phyloP scores from a whole-genome alignment of 2,329 filamentous ascomycete species.

The Aspergillus sp. region DNA sequence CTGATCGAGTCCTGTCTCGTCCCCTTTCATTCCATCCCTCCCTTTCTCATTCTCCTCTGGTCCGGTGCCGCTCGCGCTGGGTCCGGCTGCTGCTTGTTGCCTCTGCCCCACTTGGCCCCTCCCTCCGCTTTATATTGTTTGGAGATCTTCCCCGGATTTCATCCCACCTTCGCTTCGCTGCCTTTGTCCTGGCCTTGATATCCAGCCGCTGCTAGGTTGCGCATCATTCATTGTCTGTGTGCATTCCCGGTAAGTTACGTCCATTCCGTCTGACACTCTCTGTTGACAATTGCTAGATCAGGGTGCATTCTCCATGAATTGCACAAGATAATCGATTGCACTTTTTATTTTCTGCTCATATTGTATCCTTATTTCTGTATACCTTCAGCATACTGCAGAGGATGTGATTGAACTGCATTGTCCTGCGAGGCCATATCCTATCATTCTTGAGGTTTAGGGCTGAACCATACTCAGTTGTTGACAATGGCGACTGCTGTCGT shows the following conservation, averaged over 20 bases:
- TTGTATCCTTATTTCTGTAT: neutral
- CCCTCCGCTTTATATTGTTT: constrained; percentile 1
- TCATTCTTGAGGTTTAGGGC: neutral
- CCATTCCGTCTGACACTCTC: neutral
- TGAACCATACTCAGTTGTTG: neutral
- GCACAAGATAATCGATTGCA: too few species aligned
- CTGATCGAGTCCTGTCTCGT: constrained; percentile 4
- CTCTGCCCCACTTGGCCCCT: constrained; percentile 2
- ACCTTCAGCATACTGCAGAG: neutral
- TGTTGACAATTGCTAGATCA: neutral
- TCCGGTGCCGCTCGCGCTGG: too few species aligned
- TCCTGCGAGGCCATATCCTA: neutral
- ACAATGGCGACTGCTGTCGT: constrained; percentile 40
- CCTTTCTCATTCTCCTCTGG: constrained; percentile 2
- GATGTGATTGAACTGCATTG: neutral
- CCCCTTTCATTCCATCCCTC: neutral
- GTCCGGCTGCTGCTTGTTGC: constrained; percentile 3
- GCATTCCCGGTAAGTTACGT: neutral
- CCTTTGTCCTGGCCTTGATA: neutral
- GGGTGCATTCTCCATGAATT: neutral
- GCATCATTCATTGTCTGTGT: neutral
- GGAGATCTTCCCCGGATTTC: neutral
- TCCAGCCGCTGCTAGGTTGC: neutral
- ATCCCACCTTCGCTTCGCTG: neutral
- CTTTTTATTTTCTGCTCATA: too few species aligned